Conservation (phyloP, 1,284 basidiomycete genomes). For the Ceratobasidium sp. region DNA sequence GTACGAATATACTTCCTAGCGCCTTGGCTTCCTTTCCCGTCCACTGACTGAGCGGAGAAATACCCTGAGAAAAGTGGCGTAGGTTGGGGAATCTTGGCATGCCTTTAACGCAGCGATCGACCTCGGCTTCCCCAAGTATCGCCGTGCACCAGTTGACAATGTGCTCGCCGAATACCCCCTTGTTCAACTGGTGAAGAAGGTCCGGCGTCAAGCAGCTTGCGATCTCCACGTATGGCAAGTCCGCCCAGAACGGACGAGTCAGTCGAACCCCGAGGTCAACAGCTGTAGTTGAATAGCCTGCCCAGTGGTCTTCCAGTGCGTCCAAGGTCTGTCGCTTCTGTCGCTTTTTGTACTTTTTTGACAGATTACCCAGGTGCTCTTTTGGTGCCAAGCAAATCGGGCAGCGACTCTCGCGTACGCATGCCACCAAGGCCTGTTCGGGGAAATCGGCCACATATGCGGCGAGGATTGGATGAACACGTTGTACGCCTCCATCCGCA, state of each 20-base stretch:
- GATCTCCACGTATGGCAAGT: slow-evolving; percentile 50
- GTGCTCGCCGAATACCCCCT: slow-evolving; percentile 51
- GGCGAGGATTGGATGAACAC: slow-evolving; percentile 29
- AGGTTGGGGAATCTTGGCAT: slow-evolving; percentile 35
- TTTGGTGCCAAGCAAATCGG: slow-evolving; percentile 24
- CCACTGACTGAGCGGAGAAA: slow-evolving; percentile 22
- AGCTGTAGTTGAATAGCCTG: not conserved
- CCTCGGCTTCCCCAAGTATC: slow-evolving; percentile 40
- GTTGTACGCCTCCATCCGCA: slow-evolving; percentile 35
- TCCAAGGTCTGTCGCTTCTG: slow-evolving; percentile 33
- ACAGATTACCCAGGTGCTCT: not conserved
- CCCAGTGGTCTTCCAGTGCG: slow-evolving; percentile 5
- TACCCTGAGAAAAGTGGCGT: not conserved
- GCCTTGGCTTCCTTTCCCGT: slow-evolving; percentile 42
- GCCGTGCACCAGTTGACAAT: slow-evolving; percentile 48
- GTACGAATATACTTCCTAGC: slow-evolving; percentile 26
- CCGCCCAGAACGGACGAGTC: slow-evolving; percentile 51
- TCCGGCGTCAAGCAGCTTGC: slow-evolving; percentile 50
- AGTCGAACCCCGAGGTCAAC: slow-evolving; percentile 28
- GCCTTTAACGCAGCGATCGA: slow-evolving; percentile 45
- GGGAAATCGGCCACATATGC: slow-evolving; percentile 41
- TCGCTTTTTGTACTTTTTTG: slow-evolving; percentile 21
- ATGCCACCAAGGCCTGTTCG: slow-evolving; percentile 42
- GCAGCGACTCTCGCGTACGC: slow-evolving; percentile 15
- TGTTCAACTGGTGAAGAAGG: slow-evolving; percentile 51